Conservation (phyloP, 768 basidiomycete species). For the Rhizopogon vinicolor region DNA sequence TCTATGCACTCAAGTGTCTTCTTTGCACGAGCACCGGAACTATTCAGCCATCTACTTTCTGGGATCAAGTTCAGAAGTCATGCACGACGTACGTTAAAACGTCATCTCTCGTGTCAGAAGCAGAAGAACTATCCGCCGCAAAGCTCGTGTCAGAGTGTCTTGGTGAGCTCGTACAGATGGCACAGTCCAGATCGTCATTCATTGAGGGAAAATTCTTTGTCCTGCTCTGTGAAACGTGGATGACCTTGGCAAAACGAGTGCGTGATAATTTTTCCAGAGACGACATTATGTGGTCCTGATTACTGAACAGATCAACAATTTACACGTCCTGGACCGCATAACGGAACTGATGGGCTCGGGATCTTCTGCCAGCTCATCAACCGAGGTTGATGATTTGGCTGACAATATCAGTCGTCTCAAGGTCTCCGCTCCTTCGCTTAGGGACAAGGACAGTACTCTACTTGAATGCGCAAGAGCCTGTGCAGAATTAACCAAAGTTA, state of each 20-base stretch:
- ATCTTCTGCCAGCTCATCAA: not conserved
- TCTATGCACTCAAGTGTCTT: conserved; percentile 42
- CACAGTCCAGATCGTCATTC: conserved; percentile 39
- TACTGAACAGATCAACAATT: conserved; percentile 40
- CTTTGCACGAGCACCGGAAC: conserved; percentile 45
- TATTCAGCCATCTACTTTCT: conserved; percentile 51
- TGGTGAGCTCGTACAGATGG: conserved; percentile 36
- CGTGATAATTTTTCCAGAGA: conserved; percentile 7
- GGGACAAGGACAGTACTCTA: conserved; percentile 12
- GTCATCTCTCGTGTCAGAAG: conserved; percentile 8
- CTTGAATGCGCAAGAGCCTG: conserved; percentile 38
- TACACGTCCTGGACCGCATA: conserved; percentile 43
- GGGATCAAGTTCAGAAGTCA: conserved; percentile 63
- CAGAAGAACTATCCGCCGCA: conserved; percentile 15
- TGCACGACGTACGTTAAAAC: conserved; percentile 28
- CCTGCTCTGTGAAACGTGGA: conserved; percentile 70
- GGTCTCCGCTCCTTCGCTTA: not conserved
- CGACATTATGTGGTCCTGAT: not conserved
- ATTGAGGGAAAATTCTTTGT: conserved; percentile 49
- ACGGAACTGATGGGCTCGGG: conserved; percentile 31
- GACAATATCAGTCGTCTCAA: conserved; percentile 15
- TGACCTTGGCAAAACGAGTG: conserved; percentile 61
- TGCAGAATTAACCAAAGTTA: conserved; percentile 40
- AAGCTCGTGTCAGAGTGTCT: conserved; percentile 39
- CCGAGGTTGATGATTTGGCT: conserved; percentile 14